These are phyloP conservation scores for Quercus ilex DNA, from an alignment of 306 rosid genomes.

Conservation along the genomic window DNA sequence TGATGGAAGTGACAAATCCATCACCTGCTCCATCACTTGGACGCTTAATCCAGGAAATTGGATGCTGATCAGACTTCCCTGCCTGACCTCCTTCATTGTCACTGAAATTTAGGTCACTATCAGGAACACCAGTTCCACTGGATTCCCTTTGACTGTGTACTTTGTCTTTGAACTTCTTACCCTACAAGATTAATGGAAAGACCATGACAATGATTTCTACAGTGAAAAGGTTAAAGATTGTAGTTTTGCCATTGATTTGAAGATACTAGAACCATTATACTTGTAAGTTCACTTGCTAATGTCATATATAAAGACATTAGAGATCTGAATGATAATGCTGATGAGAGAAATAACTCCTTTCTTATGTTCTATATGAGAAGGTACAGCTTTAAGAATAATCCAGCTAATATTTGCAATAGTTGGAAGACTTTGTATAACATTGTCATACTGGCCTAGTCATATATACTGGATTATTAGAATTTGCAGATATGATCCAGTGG, in stretches of 20 bases:
- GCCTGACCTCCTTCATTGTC: constrained; percentile 77
- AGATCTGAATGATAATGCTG: background rate
- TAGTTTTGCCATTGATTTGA: background rate
- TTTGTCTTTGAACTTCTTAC: constrained; percentile 91
- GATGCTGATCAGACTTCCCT: constrained; percentile 70
- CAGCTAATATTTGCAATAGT: constrained; percentile 6
- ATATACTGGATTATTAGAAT: background rate
- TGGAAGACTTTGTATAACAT: constrained; percentile 1
- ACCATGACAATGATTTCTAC: constrained; percentile 1
- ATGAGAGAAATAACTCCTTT: background rate
- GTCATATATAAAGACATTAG: background rate
- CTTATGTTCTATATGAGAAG: background rate
- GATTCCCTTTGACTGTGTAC: constrained; percentile 63
- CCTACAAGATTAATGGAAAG: constrained; percentile 44
- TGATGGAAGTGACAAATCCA: constrained; percentile 93
- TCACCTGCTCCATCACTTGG: constrained; percentile 98
- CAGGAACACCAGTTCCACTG: constrained; percentile 60
- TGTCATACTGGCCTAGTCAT: background rate
- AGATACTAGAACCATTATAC: background rate
- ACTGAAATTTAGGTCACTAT: constrained; percentile 81
- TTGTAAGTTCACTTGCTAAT: background rate
- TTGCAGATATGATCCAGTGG: background rate
- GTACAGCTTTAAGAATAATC: background rate
- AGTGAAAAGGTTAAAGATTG: constrained; percentile 2
- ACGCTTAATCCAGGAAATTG: constrained; percentile 82